Base-by-base conservation (phyloP, 2,329 filamentous ascomycete species). In the Diaporthe citriasiana region DNA sequence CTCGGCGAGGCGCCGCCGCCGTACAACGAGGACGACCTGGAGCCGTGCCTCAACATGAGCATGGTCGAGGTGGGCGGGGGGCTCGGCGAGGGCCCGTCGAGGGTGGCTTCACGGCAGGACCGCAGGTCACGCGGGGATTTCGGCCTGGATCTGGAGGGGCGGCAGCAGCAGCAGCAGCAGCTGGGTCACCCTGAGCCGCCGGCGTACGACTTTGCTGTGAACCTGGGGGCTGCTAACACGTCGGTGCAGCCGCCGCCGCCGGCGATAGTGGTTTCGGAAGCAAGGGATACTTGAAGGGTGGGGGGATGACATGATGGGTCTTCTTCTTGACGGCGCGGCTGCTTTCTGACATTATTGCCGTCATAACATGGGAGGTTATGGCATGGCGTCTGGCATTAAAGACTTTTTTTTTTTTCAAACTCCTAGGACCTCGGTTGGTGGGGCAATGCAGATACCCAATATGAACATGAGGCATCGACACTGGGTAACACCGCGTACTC, bases 1-100 rank as follows among this genome's bases (percentile, higher is more conserved):
- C 74, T 78, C 1, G 78, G 78, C 50, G 78, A 79, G 74, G 77
- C 78, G 12, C 78, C 78, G 51, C 78, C 78, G 70, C 78, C 78
- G 6, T 80, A 80, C 71, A 76, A 50, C 22, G 33, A 68, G 50
- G 57, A 50, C 19, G 66, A 42, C 19, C 70, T 70, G 40, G 35
- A 55, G 60, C 60, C 60, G 12, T 40, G 47, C 55, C 69, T 55
- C 12, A 45, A 22, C 4, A 27, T 70, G n/a, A 60, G 73, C 35
- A 42, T 60, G 51, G 60, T 6, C 25, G 57, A 55, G 59, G 57
- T 65, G 10, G 30, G 6, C 8, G 51, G 42, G 12, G 70, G 22
- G 10, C 55, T 30, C 45, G 56, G 45, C 19, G 69, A 42, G 45
- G 56, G 69, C 17, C 56, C 68, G 30, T 53, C 56, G n/a, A 25